Evolutionary conservation across 352 stramenopile genomes (phyloP).

Genomic region (Pythium folliculosum): DNA sequence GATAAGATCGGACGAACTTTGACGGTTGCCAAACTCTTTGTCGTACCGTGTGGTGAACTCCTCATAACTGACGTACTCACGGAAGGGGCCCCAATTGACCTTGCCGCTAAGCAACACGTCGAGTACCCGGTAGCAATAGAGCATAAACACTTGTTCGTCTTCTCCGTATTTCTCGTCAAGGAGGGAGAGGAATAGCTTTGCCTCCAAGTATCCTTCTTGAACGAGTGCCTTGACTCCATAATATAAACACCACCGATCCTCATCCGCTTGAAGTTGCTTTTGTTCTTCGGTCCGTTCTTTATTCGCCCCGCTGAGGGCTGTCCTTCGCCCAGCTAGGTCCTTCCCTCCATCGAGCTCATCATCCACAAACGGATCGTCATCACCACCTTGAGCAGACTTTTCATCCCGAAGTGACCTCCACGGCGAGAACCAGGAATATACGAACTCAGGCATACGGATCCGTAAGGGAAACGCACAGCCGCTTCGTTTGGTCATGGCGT

Average conservation of each 20-base stretch:
- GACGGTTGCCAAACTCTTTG: constrained; percentile 20
- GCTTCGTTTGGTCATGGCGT: constrained; percentile 63
- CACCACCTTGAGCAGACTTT: constrained; percentile 28
- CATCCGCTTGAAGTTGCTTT: constrained; percentile 69
- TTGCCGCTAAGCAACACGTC: constrained; percentile 62
- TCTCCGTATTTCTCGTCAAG: constrained; percentile 93
- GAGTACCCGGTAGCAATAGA: constrained; percentile 87
- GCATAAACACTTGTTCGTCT: constrained; percentile 90
- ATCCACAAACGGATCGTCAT: constrained; percentile 17
- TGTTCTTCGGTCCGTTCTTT: constrained; percentile 38
- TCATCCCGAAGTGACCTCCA: constrained; percentile 61
- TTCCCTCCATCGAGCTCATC: constrained; percentile 28
- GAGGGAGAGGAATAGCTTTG: constrained; percentile 90
- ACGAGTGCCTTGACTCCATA: constrained; percentile 90
- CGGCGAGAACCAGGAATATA: constrained; percentile 92
- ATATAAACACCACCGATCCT: constrained; percentile 93
- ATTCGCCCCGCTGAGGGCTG: constrained; percentile 5
- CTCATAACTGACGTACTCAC: constrained; percentile 56
- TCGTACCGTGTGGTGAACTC: constrained; percentile 57
- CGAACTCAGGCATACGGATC: constrained; percentile 92
- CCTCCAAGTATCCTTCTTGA: constrained; percentile 85
- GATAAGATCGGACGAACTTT: constrained; percentile 19
- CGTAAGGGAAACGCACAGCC: constrained; percentile 48
- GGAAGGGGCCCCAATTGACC: constrained; percentile 67
- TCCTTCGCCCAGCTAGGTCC: neutral